Percentiles rank a stretch among this genome's conserved stretches.
Evolutionary conservation across 305 asterid genomes (phyloP).

Genomic region (Rubia occidens): DNA sequence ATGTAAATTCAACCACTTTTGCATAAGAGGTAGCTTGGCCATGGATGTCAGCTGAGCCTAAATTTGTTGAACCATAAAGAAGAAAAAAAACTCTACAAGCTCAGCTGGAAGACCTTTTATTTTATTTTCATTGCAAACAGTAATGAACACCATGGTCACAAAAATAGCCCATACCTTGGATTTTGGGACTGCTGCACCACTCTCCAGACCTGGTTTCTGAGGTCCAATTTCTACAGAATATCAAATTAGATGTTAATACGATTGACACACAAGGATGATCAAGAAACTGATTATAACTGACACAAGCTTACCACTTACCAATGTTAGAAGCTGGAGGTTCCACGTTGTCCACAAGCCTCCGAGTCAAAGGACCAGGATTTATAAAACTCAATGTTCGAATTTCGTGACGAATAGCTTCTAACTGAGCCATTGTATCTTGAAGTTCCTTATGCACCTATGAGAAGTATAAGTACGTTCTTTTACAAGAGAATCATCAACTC

Average conservation of each 20-base stretch:
- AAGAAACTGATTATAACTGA: not conserved
- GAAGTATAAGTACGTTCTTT: conserved; percentile 3
- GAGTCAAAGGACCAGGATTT: conserved; percentile 62
- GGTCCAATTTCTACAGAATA: conserved; percentile 31
- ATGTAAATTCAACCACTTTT: conserved; percentile 47
- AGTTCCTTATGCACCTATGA: conserved; percentile 72
- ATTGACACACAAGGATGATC: conserved; percentile 5
- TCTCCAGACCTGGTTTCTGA: conserved; percentile 29
- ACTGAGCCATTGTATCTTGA: conserved; percentile 78
- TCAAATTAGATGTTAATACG: conserved; percentile 11
- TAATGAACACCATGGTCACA: not conserved
- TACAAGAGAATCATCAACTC: not conserved
- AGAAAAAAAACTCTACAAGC: conserved; percentile 9
- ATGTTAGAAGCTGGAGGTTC: conserved; percentile 26
- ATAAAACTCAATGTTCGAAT: conserved; percentile 55
- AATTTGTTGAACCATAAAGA: conserved; percentile 25
- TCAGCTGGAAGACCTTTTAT: not conserved
- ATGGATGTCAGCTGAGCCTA: conserved; percentile 38
- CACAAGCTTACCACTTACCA: conserved; percentile 30
- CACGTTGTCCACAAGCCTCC: conserved; percentile 60
- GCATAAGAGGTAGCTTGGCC: conserved; percentile 59
- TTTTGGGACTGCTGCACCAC: conserved; percentile 21
- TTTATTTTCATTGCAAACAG: not conserved
- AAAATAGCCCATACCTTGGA: conserved; percentile 34
- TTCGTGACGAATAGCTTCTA: conserved; percentile 81